Conservation (phyloP, 1,284 basidiomycete species). For the Hemileia vastatrix region DNA sequence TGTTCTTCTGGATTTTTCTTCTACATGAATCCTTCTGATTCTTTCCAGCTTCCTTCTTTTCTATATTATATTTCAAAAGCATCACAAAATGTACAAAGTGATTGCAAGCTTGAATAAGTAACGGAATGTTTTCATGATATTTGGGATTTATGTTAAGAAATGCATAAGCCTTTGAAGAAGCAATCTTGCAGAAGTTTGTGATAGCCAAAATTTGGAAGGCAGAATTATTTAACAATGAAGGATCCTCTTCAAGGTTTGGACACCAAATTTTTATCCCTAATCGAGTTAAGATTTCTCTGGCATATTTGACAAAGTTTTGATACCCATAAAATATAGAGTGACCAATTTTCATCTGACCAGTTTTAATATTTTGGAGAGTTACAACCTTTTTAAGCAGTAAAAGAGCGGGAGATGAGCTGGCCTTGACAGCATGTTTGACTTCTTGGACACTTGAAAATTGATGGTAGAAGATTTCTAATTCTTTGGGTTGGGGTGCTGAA, state of each 20-base stretch:
- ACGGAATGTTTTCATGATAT: too few relatives aligned
- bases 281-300: background rate
- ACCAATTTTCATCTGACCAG: conserved; percentile 1
- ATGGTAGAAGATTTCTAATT: background rate
- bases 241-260: background rate
- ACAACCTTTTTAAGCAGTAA: background rate
- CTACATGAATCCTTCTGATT: background rate
- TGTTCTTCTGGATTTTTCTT: background rate
- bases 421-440: background rate
- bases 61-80: background rate
- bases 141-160: background rate
- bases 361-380: too few relatives aligned
- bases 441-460: background rate
- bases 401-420: background rate
- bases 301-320: background rate
- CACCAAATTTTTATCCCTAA: conserved; percentile 1
- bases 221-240: background rate
- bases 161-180: background rate
- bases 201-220: background rate
- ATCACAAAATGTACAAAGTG: background rate
- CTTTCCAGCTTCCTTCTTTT: background rate
- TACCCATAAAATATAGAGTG: background rate
- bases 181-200: background rate
- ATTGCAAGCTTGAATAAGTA: background rate
- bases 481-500: background rate